These are phyloP conservation scores for Eutrema heterophyllum DNA, from an alignment of 345 rosid species.

Conservation along the genomic window DNA sequence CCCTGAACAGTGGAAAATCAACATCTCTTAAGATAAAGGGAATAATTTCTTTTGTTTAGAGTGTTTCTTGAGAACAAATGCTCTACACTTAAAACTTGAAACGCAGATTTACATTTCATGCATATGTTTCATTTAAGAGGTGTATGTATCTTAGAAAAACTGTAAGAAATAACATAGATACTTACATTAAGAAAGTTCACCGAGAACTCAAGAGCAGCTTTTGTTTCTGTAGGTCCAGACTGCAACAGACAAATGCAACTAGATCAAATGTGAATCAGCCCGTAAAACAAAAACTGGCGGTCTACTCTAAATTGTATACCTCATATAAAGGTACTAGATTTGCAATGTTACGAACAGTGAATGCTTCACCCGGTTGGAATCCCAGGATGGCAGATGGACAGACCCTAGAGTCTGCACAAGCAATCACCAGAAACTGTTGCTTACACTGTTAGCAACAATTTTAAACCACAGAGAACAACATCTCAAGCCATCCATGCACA, in stretches of 20 bases:
- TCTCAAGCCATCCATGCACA: background rate
- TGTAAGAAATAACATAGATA: slow-evolving; percentile 3
- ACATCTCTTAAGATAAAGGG: background rate
- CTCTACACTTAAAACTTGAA: background rate
- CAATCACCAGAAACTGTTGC: slow-evolving; percentile 89
- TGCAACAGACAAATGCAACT: slow-evolving; percentile 28
- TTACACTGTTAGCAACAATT: slow-evolving; percentile 24
- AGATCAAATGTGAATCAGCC: slow-evolving; percentile 9
- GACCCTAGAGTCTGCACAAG: slow-evolving; percentile 98
- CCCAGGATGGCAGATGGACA: slow-evolving; percentile 88
- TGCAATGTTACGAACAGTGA: slow-evolving; percentile 83
- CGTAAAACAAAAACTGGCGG: background rate
- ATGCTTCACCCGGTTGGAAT: slow-evolving; percentile 97
- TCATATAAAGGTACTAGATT: slow-evolving; percentile 83
- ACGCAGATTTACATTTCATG: background rate
- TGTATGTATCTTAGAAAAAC: background rate
- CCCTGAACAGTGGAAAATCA: background rate
- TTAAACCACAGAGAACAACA: background rate
- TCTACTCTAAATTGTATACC: slow-evolving; percentile 37
- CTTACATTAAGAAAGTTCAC: slow-evolving; percentile 77
- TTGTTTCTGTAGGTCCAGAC: slow-evolving; percentile 92
- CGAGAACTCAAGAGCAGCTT: slow-evolving; percentile 94
- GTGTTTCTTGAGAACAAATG: background rate
- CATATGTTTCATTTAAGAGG: background rate
- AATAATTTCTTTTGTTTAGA: background rate